phyloP scores from a whole-genome alignment of 208 protist species.

The Trypanosoma grayi region DNA sequence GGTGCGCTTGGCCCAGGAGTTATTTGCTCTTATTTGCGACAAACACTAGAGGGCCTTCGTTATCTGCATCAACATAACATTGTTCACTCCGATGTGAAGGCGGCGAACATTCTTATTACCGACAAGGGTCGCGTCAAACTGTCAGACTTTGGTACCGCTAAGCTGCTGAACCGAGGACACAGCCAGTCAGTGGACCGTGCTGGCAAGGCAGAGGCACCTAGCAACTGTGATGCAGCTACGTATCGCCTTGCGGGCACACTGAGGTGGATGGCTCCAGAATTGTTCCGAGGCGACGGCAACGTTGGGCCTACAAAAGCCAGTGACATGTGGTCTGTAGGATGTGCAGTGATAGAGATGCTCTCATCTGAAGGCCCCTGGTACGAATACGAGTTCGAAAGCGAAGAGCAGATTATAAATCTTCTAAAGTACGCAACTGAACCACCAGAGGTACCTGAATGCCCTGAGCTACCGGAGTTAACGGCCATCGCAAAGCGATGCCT shows the following conservation, averaged over 20 bases:
- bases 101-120: conserved; percentile 90
- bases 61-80: conserved; percentile 89
- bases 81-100: conserved; percentile 90
- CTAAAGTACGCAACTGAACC: conserved; percentile 76
- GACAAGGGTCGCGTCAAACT: conserved; percentile 85
- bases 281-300: conserved; percentile 42
- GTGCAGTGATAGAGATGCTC: conserved; percentile 91
- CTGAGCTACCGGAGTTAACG: conserved; percentile 68
- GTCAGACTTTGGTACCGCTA: conserved; percentile 89
- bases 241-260: conserved; percentile 77
- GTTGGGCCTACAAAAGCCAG: conserved; percentile 69
- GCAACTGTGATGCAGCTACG: conserved; percentile 29
- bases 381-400: conserved; percentile 88
- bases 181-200: conserved; percentile 25
- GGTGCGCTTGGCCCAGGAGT: conserved; percentile 78
- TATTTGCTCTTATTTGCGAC: conserved; percentile 79
- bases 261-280: conserved; percentile 86
- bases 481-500: conserved; percentile 61
- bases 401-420: conserved; percentile 87
- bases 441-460: conserved; percentile 76
- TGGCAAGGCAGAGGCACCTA: conserved; percentile 1
- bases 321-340: conserved; percentile 92
- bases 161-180: conserved; percentile 56
- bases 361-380: conserved; percentile 81
- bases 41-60: conserved; percentile 75